Evolutionary conservation across 441 rosid genomes (phyloP), one percentile per base, ranked within the genome.

Genomic region (Erodium moschatum): DNA sequence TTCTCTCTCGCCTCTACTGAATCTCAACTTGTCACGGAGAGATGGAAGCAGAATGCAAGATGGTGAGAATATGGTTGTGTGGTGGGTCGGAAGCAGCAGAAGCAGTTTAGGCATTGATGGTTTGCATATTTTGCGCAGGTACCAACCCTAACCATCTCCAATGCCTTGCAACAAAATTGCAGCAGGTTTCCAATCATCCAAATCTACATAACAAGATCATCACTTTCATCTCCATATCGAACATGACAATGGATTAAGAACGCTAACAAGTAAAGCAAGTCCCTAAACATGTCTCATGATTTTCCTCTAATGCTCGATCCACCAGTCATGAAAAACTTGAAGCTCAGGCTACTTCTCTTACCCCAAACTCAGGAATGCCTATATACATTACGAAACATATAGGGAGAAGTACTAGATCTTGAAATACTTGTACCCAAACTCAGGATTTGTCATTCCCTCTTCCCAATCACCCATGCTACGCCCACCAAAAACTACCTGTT

Each of bases 401-500:
- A 24, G 2, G 27, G 27, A 24, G 27, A 24, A 24, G 27, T 24
- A 24, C 27, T 65, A 89, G 69, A 89, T 85, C 77, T 89, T 85
- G 81, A 90, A 93, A 79, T 81, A 82, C 78, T 86, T 93, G 73
- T 87, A 93, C 0, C 98, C 97, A 65, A 75, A 83, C 73, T 85
- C 89, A 0, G 94, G 79, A 75, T 77, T 78, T 21, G 88, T 89
- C 98, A 90, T 87, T 66, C 90, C 91, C 69, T 89, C 97, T 83
- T 92, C 97, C 98, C 98, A 92, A 65, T 92, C 98, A 52, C 94
- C 96, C 77, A 92, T 66, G 63, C 79, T 70, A 44, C 78, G 85
- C 40, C 98, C 96, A 46, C 98, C 95, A 62, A 93, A 89, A 70
- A 93, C 86, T 65, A 86, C 81, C 76, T 93, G 97, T 42, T 90